A percentile compares a stretch with the other conserved stretches of the same genome.
These are phyloP conservation scores for Plectosphaerella cucumerina DNA, from an alignment of 2,329 filamentous ascomycete species.

Conservation along the genomic window DNA sequence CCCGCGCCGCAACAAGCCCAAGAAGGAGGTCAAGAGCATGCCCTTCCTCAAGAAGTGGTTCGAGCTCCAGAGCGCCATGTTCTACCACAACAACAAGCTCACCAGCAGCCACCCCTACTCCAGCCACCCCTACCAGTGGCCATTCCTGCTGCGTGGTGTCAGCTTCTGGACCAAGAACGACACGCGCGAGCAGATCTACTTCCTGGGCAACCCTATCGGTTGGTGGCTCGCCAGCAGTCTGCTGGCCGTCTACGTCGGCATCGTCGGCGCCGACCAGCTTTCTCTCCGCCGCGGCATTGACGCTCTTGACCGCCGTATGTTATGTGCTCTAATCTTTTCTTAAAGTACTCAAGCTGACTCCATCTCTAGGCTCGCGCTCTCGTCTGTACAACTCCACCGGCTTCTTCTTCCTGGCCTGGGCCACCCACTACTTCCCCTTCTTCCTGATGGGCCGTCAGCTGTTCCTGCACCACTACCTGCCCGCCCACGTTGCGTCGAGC, in stretches of 20 bases:
- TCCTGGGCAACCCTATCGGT: constrained; percentile 91
- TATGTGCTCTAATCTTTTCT: no score
- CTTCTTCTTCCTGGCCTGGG: constrained; percentile 98
- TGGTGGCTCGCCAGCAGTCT: constrained; percentile 97
- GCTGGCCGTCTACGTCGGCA: constrained; percentile 87
- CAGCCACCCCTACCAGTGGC: constrained; percentile 94
- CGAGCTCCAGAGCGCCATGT: constrained; percentile 96
- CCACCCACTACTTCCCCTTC: constrained; percentile 95
- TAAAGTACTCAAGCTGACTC: no score
- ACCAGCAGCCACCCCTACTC: constrained; percentile 96
- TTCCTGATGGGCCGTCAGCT: constrained; percentile 97
- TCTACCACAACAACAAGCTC: constrained; percentile 97
- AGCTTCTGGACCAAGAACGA: constrained; percentile 99
- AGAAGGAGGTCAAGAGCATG: constrained; percentile 74
- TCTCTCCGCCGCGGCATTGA: constrained; percentile 90
- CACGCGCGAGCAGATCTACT: constrained; percentile 95
- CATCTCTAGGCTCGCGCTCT: constrained; percentile 69
- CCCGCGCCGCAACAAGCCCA: constrained; percentile 69
- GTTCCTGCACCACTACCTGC: constrained; percentile 96
- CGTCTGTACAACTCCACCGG: constrained; percentile 97
- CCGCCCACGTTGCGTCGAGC: constrained; percentile 85
- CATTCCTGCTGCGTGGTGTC: constrained; percentile 92
- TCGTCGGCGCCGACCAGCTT: constrained; percentile 87
- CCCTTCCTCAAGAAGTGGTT: constrained; percentile 94
- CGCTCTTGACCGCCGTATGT: constrained; percentile 88